Conservation (phyloP, 2,329 filamentous ascomycete genomes). For the Thelonectria discophora region DNA sequence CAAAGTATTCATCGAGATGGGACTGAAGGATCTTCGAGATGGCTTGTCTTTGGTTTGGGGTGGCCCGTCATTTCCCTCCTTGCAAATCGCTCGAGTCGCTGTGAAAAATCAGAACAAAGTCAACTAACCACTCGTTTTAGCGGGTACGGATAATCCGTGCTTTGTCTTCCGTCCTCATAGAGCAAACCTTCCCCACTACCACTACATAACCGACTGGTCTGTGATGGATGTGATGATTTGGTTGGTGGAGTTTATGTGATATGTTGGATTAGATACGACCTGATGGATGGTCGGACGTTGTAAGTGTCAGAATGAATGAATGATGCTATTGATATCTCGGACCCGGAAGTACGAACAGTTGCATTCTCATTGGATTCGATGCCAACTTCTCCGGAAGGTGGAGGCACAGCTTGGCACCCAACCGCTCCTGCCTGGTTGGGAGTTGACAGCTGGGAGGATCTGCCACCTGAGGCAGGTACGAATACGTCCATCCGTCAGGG, state of each 20-base stretch:
- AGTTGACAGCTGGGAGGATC: neutral
- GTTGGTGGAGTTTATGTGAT: neutral
- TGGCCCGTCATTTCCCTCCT: constrained; percentile 16
- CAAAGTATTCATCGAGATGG: constrained; percentile 14
- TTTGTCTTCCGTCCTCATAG: neutral
- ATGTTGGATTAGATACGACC: constrained; percentile 1
- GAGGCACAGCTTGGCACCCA: constrained; percentile 19
- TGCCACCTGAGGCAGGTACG: constrained; percentile 5
- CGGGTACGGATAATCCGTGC: constrained; percentile 4
- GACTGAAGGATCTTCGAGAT: too few relatives aligned
- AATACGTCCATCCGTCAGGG: neutral
- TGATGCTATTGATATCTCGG: constrained; percentile 7
- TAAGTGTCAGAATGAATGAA: neutral
- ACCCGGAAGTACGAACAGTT: neutral
- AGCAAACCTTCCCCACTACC: neutral
- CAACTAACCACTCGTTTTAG: neutral
- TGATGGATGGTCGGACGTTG: constrained; percentile 6
- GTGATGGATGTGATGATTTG: neutral
- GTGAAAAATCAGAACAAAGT: constrained; percentile 1
- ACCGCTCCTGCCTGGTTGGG: constrained; percentile 13
- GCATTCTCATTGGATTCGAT: neutral
- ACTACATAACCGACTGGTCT: neutral
- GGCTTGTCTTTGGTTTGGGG: too few relatives aligned
- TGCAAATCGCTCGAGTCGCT: neutral
- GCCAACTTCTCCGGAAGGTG: neutral